Base-by-base conservation (phyloP, 1,139 yeast genomes). In the Yamadazyma oceani region DNA sequence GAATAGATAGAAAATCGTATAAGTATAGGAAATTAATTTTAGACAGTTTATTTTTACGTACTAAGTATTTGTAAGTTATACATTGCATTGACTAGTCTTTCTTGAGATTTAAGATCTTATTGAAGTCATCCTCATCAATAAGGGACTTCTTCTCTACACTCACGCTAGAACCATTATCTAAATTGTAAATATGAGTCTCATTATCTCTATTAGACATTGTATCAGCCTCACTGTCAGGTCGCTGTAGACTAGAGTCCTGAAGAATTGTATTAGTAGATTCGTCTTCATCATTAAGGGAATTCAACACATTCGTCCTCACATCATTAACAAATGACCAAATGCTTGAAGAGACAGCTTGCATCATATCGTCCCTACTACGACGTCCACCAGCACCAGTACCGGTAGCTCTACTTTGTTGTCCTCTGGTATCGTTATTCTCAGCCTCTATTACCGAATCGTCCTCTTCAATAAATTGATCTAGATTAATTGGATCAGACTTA, bases 281-380 rank as follows among this genome's bases (percentile, higher is more conserved):
- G 7, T 50, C 53, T 26, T 62, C 67, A 32, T 66, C 73, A 29
- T 59, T 57, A 36, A 68, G 51, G 4, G 72, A 57, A 5, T 69
- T 57, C 26, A 66, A 49, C 12, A 69, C 69, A 41, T 68, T 69
- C 32, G 61, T 38, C 40, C 66, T 66, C 12, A 71, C 69, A 36
- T 70, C 75, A 44, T 64, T 69, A 14, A 71, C 73, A 53, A 71
- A 70, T 2, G 74, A 53, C 75, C 75, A 69, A 11, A 71, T 61
- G 8, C 74, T 69, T 13, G 67, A 57, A 3, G 74, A 66, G 1
- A 70, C 75, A 3, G 65, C 57, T 39, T 67, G 72, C 17, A 71
- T 49, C 69, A 70, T 62, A 39, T 67, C 73, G 7, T 29, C 32
- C 19, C 12, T 29, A 13, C n/a, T 29, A 15, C 32, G 14, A n/a